Percentiles rank a stretch among this genome's conserved stretches.
Evolutionary conservation across 2,329 filamentous ascomycete species (phyloP).

Genomic region (Colletotrichum sp.): DNA sequence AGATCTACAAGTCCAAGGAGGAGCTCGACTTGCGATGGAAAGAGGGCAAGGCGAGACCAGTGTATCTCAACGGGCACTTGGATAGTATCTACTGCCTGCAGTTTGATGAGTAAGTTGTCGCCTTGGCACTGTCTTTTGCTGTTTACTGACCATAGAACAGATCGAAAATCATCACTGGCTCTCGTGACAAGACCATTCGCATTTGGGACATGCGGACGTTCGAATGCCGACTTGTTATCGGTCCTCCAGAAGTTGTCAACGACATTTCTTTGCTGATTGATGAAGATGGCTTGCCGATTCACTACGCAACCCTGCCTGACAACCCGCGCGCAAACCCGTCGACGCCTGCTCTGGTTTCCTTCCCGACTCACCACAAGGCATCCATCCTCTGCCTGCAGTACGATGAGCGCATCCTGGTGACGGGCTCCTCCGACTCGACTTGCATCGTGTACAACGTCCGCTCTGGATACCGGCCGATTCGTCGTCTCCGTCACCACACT

Average conservation of each 20-base stretch:
- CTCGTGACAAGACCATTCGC: slow-evolving; percentile 91
- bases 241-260: slow-evolving; percentile 71
- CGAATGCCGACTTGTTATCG: slow-evolving; percentile 85
- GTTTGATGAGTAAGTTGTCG: slow-evolving; percentile 82
- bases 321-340: slow-evolving; percentile 51
- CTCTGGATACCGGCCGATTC: slow-evolving; percentile 78
- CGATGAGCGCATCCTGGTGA: slow-evolving; percentile 90
- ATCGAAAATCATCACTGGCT: slow-evolving; percentile 95
- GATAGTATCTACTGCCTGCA: slow-evolving; percentile 98
- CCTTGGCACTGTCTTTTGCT: neutral
- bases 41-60: slow-evolving; percentile 75
- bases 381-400: slow-evolving; percentile 96
- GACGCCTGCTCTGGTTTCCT: slow-evolving; percentile 60
- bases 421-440: slow-evolving; percentile 89
- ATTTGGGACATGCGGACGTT: slow-evolving; percentile 95
- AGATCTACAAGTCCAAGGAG: slow-evolving; percentile 79
- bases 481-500: slow-evolving; percentile 77
- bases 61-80: slow-evolving; percentile 91
- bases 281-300: slow-evolving; percentile 53
- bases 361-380: slow-evolving; percentile 78
- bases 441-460: slow-evolving; percentile 92
- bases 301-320: slow-evolving; percentile 61
- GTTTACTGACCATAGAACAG: slow-evolving; percentile 51
- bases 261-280: slow-evolving; percentile 56
- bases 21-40: slow-evolving; percentile 83